These are phyloP conservation scores for Sphagnum fallax DNA, from an alignment of 228 moss, liverwort and hornwort species.

Conservation along the genomic window DNA sequence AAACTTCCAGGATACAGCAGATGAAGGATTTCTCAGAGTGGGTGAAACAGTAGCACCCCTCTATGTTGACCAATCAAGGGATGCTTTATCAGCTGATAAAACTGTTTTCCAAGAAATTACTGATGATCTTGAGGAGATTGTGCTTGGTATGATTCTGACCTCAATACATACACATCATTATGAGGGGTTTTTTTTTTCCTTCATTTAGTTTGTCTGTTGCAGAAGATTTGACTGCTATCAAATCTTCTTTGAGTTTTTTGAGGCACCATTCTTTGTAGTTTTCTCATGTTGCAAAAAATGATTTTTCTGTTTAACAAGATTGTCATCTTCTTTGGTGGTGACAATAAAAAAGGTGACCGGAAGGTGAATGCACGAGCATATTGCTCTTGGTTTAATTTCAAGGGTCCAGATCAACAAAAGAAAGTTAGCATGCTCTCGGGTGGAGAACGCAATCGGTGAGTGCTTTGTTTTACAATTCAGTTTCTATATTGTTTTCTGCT, in stretches of 20 bases:
- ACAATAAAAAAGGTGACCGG: constrained; percentile 56
- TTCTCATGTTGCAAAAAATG: too few species aligned
- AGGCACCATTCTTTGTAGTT: too few species aligned
- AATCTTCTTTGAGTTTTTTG: too few species aligned
- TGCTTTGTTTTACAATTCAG: background rate
- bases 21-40: constrained; percentile 64
- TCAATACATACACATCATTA: background rate
- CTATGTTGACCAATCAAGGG: constrained; percentile 95
- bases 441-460: constrained; percentile 89
- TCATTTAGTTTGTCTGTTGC: too few species aligned
- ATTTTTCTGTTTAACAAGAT: too few species aligned
- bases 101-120: constrained; percentile 87
- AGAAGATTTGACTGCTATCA: too few species aligned
- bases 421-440: constrained; percentile 90
- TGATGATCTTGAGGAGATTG: constrained; percentile 68
- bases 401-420: constrained; percentile 87
- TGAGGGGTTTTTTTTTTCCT: too few species aligned
- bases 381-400: constrained; percentile 95
- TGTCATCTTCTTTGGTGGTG: too few species aligned
- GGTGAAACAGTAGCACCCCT: constrained; percentile 95
- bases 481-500: too few species aligned
- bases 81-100: constrained; percentile 63
- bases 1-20: constrained; percentile 61
- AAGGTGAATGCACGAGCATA: constrained; percentile 81
- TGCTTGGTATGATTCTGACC: constrained; percentile 37